These are phyloP conservation scores for Amanita polypyramis DNA, from an alignment of 768 basidiomycete species.

Conservation along the genomic window DNA sequence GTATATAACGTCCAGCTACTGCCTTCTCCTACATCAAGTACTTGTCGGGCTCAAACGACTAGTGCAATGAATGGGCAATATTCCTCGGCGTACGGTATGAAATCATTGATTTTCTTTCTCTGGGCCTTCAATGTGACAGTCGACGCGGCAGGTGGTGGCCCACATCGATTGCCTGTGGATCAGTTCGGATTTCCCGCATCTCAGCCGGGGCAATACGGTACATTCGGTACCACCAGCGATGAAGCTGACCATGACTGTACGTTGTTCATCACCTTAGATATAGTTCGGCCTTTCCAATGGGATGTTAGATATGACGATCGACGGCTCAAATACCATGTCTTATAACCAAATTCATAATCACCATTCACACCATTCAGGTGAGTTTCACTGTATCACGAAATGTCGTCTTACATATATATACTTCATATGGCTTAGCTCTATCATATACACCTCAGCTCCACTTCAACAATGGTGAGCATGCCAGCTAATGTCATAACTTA, in stretches of 20 bases:
- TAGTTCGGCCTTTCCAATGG: not conserved
- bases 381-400: not conserved
- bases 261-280: not conserved
- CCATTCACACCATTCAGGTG: not conserved
- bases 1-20: not conserved
- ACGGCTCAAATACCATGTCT: not conserved
- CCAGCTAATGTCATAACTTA: not conserved
- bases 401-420: not conserved
- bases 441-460: not conserved
- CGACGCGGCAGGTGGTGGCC: not conserved
- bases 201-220: not conserved
- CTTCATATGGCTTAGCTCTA: not conserved
- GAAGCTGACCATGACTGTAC: not conserved
- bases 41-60: not conserved
- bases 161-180: not conserved
- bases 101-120: not conserved
- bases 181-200: not conserved
- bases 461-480: not conserved
- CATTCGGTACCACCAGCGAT: not conserved
- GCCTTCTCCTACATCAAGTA: not conserved
- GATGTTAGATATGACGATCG: not conserved
- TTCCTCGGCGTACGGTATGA: not conserved
- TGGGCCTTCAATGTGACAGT: not conserved
- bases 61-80: not conserved
- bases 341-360: not conserved